Conservation (phyloP, 2,329 filamentous ascomycete genomes). For the Pseudocercospora eumusae region DNA sequence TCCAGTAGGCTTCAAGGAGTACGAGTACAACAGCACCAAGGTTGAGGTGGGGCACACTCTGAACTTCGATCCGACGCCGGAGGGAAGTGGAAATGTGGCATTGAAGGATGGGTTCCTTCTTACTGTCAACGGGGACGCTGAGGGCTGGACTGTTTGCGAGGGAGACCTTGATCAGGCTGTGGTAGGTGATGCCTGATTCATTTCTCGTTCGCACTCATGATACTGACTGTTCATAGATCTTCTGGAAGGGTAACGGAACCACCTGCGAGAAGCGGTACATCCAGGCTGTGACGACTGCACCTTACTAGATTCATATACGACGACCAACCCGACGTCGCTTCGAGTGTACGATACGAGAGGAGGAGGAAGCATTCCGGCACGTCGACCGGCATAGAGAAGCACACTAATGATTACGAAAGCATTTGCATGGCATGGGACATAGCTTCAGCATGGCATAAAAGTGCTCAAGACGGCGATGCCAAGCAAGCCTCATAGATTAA, state of each 20-base stretch:
- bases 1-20: slow-evolving; percentile 30
- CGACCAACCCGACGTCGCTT: background rate
- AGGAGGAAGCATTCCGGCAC: background rate
- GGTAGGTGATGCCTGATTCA: slow-evolving; percentile 32
- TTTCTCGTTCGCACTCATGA: background rate
- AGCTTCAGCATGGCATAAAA: background rate
- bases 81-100: slow-evolving; percentile 40
- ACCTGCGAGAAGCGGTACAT: slow-evolving; percentile 43
- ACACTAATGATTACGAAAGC: slow-evolving; percentile 8
- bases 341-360: background rate
- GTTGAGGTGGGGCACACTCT: slow-evolving; percentile 36
- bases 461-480: background rate
- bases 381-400: background rate
- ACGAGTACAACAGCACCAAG: slow-evolving; percentile 38
- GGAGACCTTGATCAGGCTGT: slow-evolving; percentile 38
- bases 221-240: slow-evolving; percentile 31
- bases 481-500: background rate
- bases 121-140: slow-evolving; percentile 40
- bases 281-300: slow-evolving; percentile 43
- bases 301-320: slow-evolving; percentile 36
- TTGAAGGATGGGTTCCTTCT: slow-evolving; percentile 43
- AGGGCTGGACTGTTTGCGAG: slow-evolving; percentile 46
- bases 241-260: slow-evolving; percentile 42
- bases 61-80: slow-evolving; percentile 38
- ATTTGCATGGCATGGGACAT: slow-evolving; percentile 17